Conservation (phyloP, 225 moss, liverwort and hornwort genomes). For the Rhytidiadelphus loreus region DNA sequence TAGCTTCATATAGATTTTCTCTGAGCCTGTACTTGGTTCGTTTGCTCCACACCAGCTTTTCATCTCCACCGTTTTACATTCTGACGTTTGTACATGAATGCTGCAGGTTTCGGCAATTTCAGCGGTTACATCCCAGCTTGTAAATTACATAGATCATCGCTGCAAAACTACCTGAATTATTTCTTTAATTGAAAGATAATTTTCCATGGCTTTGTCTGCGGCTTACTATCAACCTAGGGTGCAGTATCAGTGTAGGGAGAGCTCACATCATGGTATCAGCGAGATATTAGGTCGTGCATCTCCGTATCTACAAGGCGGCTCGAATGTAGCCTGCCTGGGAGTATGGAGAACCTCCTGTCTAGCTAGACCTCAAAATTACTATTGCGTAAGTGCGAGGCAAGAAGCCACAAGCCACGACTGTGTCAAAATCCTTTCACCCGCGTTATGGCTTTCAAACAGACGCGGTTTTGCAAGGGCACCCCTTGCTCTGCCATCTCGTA, state of each 20-base stretch:
- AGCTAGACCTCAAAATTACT: not conserved
- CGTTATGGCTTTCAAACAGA: not conserved
- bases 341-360: not conserved
- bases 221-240: conserved; percentile 17
- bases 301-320: not conserved
- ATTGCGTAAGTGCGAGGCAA: conserved; percentile 1
- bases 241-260: conserved; percentile 1
- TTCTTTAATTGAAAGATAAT: not conserved
- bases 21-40: not conserved
- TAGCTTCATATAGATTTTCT: not conserved
- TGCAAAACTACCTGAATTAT: not conserved
- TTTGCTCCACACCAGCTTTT: not conserved
- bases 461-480: not conserved
- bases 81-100: not conserved
- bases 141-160: not conserved
- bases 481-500: conserved; percentile 42
- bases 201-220: conserved; percentile 20
- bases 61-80: not conserved
- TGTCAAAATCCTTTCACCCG: not conserved
- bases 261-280: not conserved
- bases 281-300: not conserved
- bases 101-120: not conserved
- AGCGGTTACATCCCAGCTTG: not conserved
- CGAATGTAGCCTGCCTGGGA: not conserved
- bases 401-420: not conserved